Evolutionary conservation across 495 filamentous ascomycete genomes (phyloP), one percentile per base, ranked within the genome.

Genomic region (Xylaria intraflava): DNA sequence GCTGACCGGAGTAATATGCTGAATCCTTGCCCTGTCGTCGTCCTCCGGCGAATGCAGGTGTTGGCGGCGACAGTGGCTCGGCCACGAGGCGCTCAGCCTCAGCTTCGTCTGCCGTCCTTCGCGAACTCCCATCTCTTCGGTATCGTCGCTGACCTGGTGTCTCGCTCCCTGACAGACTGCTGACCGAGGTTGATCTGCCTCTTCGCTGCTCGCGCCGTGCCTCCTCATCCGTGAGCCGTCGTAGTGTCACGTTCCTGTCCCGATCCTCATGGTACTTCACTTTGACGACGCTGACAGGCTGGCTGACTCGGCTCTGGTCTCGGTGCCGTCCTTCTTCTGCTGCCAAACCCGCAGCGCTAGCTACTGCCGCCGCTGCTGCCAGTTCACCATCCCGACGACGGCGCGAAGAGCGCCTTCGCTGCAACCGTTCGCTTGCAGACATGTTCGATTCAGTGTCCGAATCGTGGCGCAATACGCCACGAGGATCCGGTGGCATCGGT

Each of bases 191-290:
- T 46, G 65, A 69, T 45, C 72, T 65, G 26, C 66, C 43, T 46
- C 68, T 62, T n/a, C 68, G 57, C 7, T 58, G 51, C 16, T 59
- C 57, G 14, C 66, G 62, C n/a, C 63, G 61, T 17, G 86, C 85
- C 77, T 95, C 90, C 65, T 89, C 82, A 56, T 92, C 88, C 7
- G 85, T 88, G 11, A 96, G 70, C 24, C 87, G 78, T 20, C 89
- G 80, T 17, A 96, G 75, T 10, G 90, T 95, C 42, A 95, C 84
- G 59, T 89, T 86, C 29, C 84, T 80, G 49, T 87, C 84, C 20
- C 67, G 65, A 59, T 95, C 86, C 47, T 83, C 79, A 68, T 89
- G 83, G 72, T 91, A 83, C 65, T 86, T 85, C 23, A 95, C 77
- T 69, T 89, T 89, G 45, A 94, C 82, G 40, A 94, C 82, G 49